These are phyloP conservation scores for Coffea eugenioides DNA, from an alignment of 257 asterid genomes.

Conservation along the genomic window DNA sequence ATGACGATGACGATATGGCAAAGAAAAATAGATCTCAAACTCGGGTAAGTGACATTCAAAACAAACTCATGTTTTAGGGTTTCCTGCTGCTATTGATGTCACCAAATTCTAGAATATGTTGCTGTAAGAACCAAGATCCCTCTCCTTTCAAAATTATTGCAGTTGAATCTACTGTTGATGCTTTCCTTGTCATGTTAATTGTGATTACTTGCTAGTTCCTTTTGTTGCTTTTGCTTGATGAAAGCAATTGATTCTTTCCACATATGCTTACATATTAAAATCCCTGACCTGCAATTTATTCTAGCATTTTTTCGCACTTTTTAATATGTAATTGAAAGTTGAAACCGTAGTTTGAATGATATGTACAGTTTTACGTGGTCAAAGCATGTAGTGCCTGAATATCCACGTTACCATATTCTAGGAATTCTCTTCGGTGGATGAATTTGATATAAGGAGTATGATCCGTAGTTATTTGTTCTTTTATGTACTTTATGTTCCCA, in stretches of 20 bases:
- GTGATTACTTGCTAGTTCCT: not conserved
- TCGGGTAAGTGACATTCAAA: slow-evolving; percentile 55
- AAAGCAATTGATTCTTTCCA: not conserved
- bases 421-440: not conserved
- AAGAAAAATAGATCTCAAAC: slow-evolving; percentile 66
- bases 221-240: not conserved
- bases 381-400: not conserved
- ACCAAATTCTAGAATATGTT: not conserved
- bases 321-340: no score
- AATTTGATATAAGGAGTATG: not conserved
- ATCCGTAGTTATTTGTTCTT: not conserved
- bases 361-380: not conserved
- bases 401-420: not conserved
- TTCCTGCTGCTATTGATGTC: not conserved
- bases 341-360: not conserved
- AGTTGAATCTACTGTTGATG: not conserved
- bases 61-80: slow-evolving; percentile 3
- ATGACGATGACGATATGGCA: slow-evolving; percentile 60
- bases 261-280: not conserved
- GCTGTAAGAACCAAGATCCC: slow-evolving; percentile 1
- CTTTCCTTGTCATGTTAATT: not conserved
- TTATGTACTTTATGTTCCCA: not conserved
- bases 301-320: not conserved
- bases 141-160: not conserved
- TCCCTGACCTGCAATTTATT: not conserved